Conservation (phyloP, 2,329 filamentous ascomycete species). For the Mycosphaerella arachidis region DNA sequence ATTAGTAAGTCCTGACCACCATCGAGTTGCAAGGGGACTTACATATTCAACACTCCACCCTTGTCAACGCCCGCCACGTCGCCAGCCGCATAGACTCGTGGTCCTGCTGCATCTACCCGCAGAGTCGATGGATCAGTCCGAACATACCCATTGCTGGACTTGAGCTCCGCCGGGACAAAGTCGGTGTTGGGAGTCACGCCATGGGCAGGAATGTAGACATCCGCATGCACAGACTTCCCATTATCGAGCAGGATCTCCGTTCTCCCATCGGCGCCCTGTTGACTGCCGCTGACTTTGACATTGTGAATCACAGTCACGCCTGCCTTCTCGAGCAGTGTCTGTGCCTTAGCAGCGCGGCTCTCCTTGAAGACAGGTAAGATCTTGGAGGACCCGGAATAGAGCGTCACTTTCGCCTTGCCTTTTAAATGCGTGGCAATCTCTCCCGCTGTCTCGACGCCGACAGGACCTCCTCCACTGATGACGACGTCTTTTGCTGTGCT, state of each 20-base stretch:
- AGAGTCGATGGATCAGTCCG: conserved; percentile 43
- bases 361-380: conserved; percentile 42
- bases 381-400: conserved; percentile 40
- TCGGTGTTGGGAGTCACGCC: conserved; percentile 51
- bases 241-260: conserved; percentile 44
- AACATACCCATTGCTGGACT: conserved; percentile 45
- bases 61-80: conserved; percentile 43
- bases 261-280: conserved; percentile 35
- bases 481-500: conserved; percentile 35
- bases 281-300: conserved; percentile 22
- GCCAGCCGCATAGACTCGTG: conserved; percentile 47
- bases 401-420: conserved; percentile 42
- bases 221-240: conserved; percentile 45
- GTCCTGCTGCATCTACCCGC: conserved; percentile 43
- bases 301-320: conserved; percentile 39
- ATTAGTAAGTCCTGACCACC: background rate
- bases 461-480: conserved; percentile 36
- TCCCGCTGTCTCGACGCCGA: conserved; percentile 37
- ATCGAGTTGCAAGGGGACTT: background rate
- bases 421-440: conserved; percentile 35
- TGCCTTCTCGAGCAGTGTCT: conserved; percentile 43
- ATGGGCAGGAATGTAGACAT: conserved; percentile 51
- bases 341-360: conserved; percentile 40
- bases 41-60: conserved; percentile 41
- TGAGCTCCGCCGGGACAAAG: conserved; percentile 47